Conservation (phyloP, 2,329 filamentous ascomycete species). For the Alternaria sp. region DNA sequence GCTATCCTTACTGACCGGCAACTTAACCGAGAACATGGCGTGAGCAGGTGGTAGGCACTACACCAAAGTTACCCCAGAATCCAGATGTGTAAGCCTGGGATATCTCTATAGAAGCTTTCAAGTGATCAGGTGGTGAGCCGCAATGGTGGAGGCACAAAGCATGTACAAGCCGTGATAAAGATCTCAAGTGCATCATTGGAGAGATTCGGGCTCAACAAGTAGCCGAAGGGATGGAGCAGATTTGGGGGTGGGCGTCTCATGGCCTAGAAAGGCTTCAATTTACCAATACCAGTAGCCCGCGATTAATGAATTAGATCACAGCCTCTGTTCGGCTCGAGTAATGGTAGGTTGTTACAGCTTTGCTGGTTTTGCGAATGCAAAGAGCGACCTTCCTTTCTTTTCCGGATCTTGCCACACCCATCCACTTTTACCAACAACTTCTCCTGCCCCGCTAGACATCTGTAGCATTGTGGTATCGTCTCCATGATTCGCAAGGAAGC, state of each 20-base stretch:
- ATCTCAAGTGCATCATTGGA: neutral
- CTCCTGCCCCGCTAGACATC: conserved; percentile 54
- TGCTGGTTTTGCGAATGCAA: conserved; percentile 36
- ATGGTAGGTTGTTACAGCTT: conserved; percentile 16
- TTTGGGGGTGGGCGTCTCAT: too few species aligned
- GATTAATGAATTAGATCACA: neutral
- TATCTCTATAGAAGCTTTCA: neutral
- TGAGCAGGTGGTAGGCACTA: neutral
- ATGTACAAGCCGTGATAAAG: neutral
- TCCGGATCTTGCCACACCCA: conserved; percentile 51
- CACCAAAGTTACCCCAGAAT: neutral
- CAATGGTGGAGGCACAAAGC: neutral
- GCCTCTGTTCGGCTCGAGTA: neutral
- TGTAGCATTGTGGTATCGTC: conserved; percentile 59
- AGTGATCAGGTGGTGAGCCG: neutral
- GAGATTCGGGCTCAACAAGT: neutral
- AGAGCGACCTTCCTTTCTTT: conserved; percentile 39
- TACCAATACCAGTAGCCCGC: neutral
- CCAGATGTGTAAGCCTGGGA: neutral
- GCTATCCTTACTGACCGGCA: neutral
- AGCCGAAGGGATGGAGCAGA: neutral
- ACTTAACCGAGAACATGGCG: neutral
- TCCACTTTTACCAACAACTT: conserved; percentile 60
- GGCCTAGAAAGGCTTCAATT: neutral
- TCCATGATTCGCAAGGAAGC: conserved; percentile 66